These are phyloP conservation scores for Calycina herbarum DNA, from an alignment of 2,329 filamentous ascomycete genomes.

Conservation along the genomic window DNA sequence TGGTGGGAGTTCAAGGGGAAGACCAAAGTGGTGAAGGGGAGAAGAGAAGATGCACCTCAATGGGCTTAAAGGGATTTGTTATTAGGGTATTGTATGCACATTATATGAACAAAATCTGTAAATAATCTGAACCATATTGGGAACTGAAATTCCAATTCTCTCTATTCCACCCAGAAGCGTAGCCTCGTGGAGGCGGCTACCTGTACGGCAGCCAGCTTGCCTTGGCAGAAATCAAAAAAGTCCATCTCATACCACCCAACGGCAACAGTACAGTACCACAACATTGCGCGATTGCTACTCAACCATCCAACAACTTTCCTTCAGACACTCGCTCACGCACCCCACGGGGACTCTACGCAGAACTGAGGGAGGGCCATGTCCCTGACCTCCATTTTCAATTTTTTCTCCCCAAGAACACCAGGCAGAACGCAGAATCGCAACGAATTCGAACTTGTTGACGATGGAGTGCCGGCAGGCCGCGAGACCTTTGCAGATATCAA, in stretches of 20 bases:
- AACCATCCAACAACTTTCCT: background rate
- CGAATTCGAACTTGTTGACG: conserved; percentile 38
- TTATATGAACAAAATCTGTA: background rate
- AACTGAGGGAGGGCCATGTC: conserved; percentile 51
- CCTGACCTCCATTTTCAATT: conserved; percentile 53
- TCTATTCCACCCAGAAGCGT: background rate
- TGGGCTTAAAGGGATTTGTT: background rate
- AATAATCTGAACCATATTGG: background rate
- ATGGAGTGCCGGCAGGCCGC: conserved; percentile 39
- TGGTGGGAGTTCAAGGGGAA: conserved; percentile 53
- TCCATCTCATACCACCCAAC: background rate
- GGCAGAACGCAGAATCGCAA: conserved; percentile 26
- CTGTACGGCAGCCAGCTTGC: background rate
- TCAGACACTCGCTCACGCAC: conserved; percentile 16
- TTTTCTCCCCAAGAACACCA: conserved; percentile 47
- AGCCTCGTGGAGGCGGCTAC: conserved; percentile 5
- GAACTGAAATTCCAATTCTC: too few relatives aligned
- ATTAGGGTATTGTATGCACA: too few relatives aligned
- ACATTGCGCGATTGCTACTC: background rate
- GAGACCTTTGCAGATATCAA: conserved; percentile 36
- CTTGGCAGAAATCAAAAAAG: conserved; percentile 6
- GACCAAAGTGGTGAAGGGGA: conserved; percentile 43
- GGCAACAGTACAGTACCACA: background rate
- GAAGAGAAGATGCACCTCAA: conserved; percentile 24
- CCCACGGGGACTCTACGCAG: conserved; percentile 22